phyloP scores from a whole-genome alignment of 768 basidiomycete species.

The Tulasnella sp. region DNA sequence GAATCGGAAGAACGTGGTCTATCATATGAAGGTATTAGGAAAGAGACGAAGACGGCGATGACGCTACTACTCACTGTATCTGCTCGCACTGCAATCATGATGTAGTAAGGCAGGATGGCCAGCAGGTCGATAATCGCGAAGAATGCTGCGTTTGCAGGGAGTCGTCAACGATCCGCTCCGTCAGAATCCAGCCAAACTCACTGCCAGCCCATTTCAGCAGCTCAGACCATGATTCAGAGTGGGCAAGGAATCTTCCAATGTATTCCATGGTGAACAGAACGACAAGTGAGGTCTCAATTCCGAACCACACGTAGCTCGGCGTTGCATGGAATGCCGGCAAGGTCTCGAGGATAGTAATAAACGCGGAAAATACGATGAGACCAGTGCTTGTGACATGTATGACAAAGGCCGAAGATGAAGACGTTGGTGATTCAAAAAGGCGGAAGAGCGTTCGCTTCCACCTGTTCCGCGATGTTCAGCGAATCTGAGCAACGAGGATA shows the following conservation, averaged over 20 bases:
- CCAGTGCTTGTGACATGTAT: constrained; percentile 67
- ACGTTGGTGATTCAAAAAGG: constrained; percentile 75
- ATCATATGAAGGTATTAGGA: constrained; percentile 13
- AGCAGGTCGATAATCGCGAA: constrained; percentile 83
- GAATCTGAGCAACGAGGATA: background rate
- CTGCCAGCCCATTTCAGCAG: constrained; percentile 67
- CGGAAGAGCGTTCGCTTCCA: constrained; percentile 67
- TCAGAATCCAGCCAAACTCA: constrained; percentile 39
- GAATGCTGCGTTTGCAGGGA: constrained; percentile 51
- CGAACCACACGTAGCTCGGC: constrained; percentile 74
- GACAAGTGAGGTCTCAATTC: constrained; percentile 79
- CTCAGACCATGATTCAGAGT: constrained; percentile 66
- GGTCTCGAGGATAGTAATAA: constrained; percentile 76
- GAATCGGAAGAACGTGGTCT: constrained; percentile 86
- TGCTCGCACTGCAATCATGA: constrained; percentile 76
- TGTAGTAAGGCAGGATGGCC: constrained; percentile 83
- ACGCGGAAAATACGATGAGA: constrained; percentile 68
- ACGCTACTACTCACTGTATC: constrained; percentile 60
- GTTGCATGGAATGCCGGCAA: constrained; percentile 71
- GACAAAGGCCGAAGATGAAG: constrained; percentile 70
- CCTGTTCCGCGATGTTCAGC: background rate
- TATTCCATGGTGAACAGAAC: constrained; percentile 86
- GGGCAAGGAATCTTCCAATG: constrained; percentile 60
- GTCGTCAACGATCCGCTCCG: background rate
- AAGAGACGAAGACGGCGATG: background rate